Conservation (phyloP, 163 green algal genomes). For the Trebouxiophyceae sp. region DNA sequence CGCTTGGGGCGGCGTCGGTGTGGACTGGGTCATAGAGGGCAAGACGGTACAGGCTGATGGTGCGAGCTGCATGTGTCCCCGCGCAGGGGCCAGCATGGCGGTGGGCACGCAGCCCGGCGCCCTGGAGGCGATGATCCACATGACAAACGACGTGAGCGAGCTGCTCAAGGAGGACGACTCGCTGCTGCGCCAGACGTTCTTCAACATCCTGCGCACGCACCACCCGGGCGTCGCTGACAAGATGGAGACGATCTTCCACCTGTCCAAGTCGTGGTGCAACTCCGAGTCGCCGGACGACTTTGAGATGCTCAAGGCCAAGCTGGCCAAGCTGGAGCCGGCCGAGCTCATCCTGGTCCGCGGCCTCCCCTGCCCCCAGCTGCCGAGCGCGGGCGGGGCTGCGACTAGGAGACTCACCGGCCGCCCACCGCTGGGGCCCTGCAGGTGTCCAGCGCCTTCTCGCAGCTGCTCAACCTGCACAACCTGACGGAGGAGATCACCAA, state of each 20-base stretch:
- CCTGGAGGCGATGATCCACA: neutral
- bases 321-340: conserved; percentile 69
- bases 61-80: no score
- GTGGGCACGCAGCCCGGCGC: no score
- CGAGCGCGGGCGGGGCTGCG: no score
- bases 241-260: conserved; percentile 81
- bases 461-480: conserved; percentile 99
- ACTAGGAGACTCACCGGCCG: no score
- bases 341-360: conserved; percentile 81
- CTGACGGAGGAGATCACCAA: conserved; percentile 80
- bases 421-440: conserved; percentile 17
- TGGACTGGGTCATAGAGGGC: no score
- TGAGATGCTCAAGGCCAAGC: conserved; percentile 68
- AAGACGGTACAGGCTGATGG: no score
- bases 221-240: conserved; percentile 61
- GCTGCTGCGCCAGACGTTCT: conserved; percentile 65
- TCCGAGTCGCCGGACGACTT: conserved; percentile 64
- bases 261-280: conserved; percentile 63
- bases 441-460: conserved; percentile 83
- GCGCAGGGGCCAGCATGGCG: no score
- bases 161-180: conserved; percentile 63
- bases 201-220: conserved; percentile 59
- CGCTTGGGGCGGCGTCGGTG: no score
- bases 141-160: neutral
- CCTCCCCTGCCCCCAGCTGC: neutral